Conservation (phyloP, 805 yeast genomes). For the Blastobotrys peoriensis region DNA sequence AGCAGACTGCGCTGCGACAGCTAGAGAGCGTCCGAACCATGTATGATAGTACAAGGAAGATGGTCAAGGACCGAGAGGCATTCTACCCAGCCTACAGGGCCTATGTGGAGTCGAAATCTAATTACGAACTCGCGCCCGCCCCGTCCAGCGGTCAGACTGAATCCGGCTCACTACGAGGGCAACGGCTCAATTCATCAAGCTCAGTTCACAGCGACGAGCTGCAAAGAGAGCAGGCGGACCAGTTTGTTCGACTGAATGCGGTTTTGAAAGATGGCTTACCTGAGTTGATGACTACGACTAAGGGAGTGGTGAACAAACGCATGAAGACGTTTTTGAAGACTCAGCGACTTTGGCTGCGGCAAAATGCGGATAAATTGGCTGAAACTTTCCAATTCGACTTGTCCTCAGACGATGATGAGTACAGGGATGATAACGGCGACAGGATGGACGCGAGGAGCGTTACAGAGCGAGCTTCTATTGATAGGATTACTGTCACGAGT, state of each 20-base stretch:
- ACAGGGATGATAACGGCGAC: neutral
- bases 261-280: constrained; percentile 21
- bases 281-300: constrained; percentile 16
- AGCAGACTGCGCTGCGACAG: constrained; percentile 14
- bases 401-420: constrained; percentile 8
- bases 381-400: constrained; percentile 16
- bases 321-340: constrained; percentile 13
- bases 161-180: neutral
- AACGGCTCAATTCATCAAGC: neutral
- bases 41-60: constrained; percentile 15
- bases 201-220: constrained; percentile 1
- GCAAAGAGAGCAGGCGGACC: constrained; percentile 16
- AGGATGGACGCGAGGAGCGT: too few species aligned
- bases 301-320: constrained; percentile 13
- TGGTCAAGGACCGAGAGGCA: constrained; percentile 13
- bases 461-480: neutral
- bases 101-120: constrained; percentile 15
- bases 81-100: constrained; percentile 18
- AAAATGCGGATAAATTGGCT: constrained; percentile 19
- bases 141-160: neutral
- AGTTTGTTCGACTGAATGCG: constrained; percentile 19
- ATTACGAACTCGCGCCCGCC: neutral
- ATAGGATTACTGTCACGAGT: neutral
- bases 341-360: constrained; percentile 21
- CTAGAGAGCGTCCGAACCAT: constrained; percentile 17